Evolutionary conservation across 129 eudicot genomes (phyloP), one percentile per base, ranked within the genome.

Genomic region (Gnaphalium uliginosum): DNA sequence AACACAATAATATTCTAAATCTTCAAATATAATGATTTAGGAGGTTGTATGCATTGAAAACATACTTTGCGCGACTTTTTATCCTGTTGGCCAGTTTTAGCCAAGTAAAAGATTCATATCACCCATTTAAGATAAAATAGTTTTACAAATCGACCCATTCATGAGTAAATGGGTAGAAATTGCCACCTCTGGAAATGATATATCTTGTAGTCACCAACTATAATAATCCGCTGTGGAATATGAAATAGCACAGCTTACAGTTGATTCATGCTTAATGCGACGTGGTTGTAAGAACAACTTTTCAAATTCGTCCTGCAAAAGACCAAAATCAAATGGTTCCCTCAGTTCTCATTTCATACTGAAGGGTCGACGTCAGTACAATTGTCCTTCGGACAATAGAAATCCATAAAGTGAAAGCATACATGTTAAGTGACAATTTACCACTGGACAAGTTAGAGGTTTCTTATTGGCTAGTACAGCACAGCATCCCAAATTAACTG

Each of bases 401-500:
- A 50, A 54, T 71, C 54, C 53, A 4, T 8, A 8, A 41, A 29
- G 70, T 1, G 22, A 29, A 57, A 32, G 23, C 29, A 58, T 26
- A 62, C 30, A 68, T 43, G 5, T 35, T 19, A 39, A 80, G 69
- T 22, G 73, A 61, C 9, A 29, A 39, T 21, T 78, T 85, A 94
- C 98, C 97, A 94, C 23, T 77, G 96, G 75, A 79, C 90, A 82
- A 73, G 93, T 88, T 71, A 94, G 96, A 73, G 98, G 96, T 82
- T 91, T 94, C 83, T 94, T 94, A 83, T 94, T 94, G 72, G 98
- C 98, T 75, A 94, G 80, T 68, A 91, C 99, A 78, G 82, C 85
- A 79, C 90, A 89, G 59, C 97, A 78, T 57, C 91, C 96, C 25
- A 81, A 79, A 30, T 78, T 79, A 48, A 87, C 76, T 75, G 77